Evolutionary conservation across 768 basidiomycete genomes (phyloP).

Genomic region (Chiua virens): DNA sequence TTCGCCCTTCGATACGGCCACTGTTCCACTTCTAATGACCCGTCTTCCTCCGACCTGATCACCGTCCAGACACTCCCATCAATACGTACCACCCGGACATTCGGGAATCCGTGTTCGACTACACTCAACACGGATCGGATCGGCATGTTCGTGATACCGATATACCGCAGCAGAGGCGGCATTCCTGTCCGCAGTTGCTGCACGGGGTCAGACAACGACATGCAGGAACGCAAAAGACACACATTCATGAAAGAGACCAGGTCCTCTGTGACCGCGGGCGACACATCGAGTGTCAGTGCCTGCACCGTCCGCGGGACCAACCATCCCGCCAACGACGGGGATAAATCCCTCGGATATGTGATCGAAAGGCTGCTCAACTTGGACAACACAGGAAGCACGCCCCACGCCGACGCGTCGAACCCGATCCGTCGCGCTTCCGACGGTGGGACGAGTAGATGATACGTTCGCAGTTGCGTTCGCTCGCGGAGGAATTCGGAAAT

Average conservation of each 20-base stretch:
- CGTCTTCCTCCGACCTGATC: conserved; percentile 25
- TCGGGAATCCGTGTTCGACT: conserved; percentile 61
- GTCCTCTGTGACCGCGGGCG: conserved; percentile 39
- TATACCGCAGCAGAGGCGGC: conserved; percentile 52
- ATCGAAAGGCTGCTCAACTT: conserved; percentile 56
- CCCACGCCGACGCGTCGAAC: conserved; percentile 71
- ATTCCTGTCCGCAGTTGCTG: conserved; percentile 63
- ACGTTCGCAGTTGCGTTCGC: conserved; percentile 48
- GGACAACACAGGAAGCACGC: conserved; percentile 59
- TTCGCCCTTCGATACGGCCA: conserved; percentile 55
- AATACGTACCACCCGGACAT: conserved; percentile 54
- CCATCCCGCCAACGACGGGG: conserved; percentile 65
- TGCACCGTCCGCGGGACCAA: conserved; percentile 56
- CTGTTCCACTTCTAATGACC: conserved; percentile 45
- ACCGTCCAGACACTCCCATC: conserved; percentile 59
- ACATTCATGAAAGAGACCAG: conserved; percentile 44
- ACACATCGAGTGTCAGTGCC: conserved; percentile 46
- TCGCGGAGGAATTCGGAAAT: conserved; percentile 66
- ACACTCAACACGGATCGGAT: conserved; percentile 41
- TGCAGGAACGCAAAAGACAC: not conserved
- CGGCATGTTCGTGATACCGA: conserved; percentile 53
- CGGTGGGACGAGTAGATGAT: conserved; percentile 47
- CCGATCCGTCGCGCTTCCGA: conserved; percentile 54
- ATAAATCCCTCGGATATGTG: conserved; percentile 62
- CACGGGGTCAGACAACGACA: not conserved